Conservation (phyloP, 2,329 filamentous ascomycete genomes). For the Metarhizium humberi region DNA sequence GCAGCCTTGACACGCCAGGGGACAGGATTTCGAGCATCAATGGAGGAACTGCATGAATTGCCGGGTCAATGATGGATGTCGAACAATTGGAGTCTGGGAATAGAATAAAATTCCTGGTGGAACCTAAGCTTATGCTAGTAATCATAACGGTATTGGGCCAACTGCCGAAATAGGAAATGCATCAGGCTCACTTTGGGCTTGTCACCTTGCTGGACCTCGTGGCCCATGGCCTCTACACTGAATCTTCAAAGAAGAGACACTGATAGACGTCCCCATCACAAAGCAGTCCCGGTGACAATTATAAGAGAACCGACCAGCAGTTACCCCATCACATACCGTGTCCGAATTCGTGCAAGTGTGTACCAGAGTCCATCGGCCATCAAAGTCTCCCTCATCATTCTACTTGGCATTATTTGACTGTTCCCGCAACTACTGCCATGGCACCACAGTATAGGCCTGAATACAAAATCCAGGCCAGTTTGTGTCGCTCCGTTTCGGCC, state of each 20-base stretch:
- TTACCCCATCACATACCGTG: not conserved
- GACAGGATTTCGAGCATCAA: no score
- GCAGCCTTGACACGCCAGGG: no score
- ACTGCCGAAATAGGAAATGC: not conserved
- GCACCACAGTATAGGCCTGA: slow-evolving; percentile 23
- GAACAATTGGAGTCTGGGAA: no score
- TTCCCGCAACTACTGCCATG: slow-evolving; percentile 20
- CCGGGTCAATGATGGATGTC: no score
- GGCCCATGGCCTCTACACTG: not conserved
- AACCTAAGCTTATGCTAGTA: no score
- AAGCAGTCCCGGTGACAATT: not conserved
- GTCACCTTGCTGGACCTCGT: not conserved
- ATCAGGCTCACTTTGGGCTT: not conserved
- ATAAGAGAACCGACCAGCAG: not conserved
- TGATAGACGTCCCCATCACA: not conserved
- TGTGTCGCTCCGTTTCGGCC: slow-evolving; percentile 9
- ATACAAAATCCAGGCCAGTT: slow-evolving; percentile 16
- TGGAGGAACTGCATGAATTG: no score
- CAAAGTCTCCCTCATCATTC: not conserved
- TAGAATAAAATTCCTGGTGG: no score
- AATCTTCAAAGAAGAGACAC: not conserved
- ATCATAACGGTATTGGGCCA: not conserved
- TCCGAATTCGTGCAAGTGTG: not conserved
- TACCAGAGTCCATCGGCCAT: not conserved
- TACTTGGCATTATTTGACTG: slow-evolving; percentile 2